Evolutionary conservation across 805 yeast species (phyloP), one percentile per base, ranked within the genome.

Genomic region (Pichia occidentalis): DNA sequence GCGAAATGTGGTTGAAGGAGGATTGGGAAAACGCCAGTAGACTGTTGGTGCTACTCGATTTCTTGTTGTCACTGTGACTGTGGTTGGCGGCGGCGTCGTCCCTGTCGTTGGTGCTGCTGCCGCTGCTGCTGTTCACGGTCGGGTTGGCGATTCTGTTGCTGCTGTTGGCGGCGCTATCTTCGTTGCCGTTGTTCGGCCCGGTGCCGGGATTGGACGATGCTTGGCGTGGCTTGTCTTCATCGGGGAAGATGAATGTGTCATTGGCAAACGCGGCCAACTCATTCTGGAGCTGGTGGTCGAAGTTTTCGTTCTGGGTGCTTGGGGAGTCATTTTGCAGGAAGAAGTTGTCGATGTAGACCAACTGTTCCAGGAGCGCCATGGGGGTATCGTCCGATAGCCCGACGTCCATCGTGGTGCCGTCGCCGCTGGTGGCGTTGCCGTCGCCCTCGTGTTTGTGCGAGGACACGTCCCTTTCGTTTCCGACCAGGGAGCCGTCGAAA

Each of bases 251-350:
- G 48, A 83, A 83, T 3, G 85, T 71, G 42, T 81, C 88, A 50
- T 82, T 88, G 0, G 88, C 90, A 68, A 83, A 83, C 1, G 87
- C 88, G 13, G 85, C 83, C 45, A 83, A 67, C 52, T 83, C 92
- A 13, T 73, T 75, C 5, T 76, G 70, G 19, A 73, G 49, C 36
- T 73, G 70, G 44, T 72, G 77, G 47, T 73, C 78, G 20, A 72
- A 61, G 26, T 63, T 61, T 48, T 57, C 61, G 64, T 35, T 27
- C 21, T 38, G 40, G 12, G 30, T 34, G 11, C 20, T 32, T 1
- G 50, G 41, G 4, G 48, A 36, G 16, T 54, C 57, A 4, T 38
- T 60, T 24, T 70, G 73, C 5, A 77, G 76, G 66, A 83, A 73
- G 52, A 82, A 80, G 44, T 80, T 80, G 54, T 83, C 94, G 24